These are phyloP conservation scores for Populus simonii DNA, from an alignment of 345 rosid species.

Conservation along the genomic window DNA sequence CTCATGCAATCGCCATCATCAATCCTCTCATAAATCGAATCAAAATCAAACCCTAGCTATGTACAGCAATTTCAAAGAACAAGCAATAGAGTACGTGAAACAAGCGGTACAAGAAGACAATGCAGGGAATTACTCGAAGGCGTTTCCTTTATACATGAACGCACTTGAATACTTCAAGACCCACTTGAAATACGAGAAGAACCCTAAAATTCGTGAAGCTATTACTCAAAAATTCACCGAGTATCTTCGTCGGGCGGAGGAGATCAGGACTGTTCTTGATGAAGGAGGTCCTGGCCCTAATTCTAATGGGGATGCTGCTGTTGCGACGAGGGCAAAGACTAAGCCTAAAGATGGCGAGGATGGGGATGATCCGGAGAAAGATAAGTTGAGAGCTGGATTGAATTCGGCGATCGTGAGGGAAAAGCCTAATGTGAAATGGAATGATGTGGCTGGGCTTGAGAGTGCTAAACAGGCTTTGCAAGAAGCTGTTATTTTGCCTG, in stretches of 20 bases:
- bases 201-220: slow-evolving; percentile 80
- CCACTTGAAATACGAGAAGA: slow-evolving; percentile 94
- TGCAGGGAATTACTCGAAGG: slow-evolving; percentile 85
- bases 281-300: slow-evolving; percentile 77
- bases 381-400: slow-evolving; percentile 75
- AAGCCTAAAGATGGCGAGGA: slow-evolving; percentile 83
- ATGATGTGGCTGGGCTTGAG: slow-evolving; percentile 91
- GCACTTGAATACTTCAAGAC: slow-evolving; percentile 94
- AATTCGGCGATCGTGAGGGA: slow-evolving; percentile 83
- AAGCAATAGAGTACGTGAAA: slow-evolving; percentile 90
- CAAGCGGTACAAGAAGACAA: slow-evolving; percentile 89
- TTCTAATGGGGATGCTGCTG: slow-evolving; percentile 72
- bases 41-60: slow-evolving; percentile 20
- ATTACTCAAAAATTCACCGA: slow-evolving; percentile 80
- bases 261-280: slow-evolving; percentile 85
- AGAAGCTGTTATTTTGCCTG: slow-evolving; percentile 95
- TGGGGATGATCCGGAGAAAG: slow-evolving; percentile 79
- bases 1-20: not conserved
- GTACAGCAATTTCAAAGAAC: slow-evolving; percentile 97
- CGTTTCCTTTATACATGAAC: slow-evolving; percentile 86
- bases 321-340: slow-evolving; percentile 64
- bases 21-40: not conserved
- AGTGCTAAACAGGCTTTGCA: slow-evolving; percentile 88
- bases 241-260: slow-evolving; percentile 94
- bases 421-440: slow-evolving; percentile 88